Percentiles rank a stretch among this genome's conserved stretches.
Conservation (phyloP, 2,329 filamentous ascomycete species). For the Fusarium sp. region DNA sequence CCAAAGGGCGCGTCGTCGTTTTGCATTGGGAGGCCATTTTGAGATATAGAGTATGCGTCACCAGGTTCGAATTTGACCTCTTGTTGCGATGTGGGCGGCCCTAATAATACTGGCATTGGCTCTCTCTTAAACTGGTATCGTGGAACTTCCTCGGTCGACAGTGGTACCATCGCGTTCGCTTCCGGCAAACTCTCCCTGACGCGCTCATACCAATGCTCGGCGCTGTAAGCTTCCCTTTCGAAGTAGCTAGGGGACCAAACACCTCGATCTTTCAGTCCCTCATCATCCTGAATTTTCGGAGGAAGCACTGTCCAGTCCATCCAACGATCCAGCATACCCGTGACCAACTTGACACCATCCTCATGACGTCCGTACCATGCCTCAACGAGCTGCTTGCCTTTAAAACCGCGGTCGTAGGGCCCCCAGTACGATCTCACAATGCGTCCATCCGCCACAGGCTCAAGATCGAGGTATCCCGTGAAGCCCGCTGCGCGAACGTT, state of each 20-base stretch:
- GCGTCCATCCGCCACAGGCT: slow-evolving; percentile 47
- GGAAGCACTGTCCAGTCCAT: slow-evolving; percentile 52
- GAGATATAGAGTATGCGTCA: slow-evolving; percentile 38
- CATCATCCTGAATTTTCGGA: slow-evolving; percentile 42
- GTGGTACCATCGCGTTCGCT: slow-evolving; percentile 10
- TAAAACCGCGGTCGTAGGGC: slow-evolving; percentile 47
- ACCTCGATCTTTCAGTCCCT: slow-evolving; percentile 45
- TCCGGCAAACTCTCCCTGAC: slow-evolving; percentile 29
- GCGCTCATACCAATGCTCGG: slow-evolving; percentile 42
- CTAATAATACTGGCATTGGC: slow-evolving; percentile 47
- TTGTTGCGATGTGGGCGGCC: slow-evolving; percentile 43
- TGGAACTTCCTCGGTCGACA: slow-evolving; percentile 41
- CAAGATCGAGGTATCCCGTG: slow-evolving; percentile 45
- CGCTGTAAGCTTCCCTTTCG: slow-evolving; percentile 47
- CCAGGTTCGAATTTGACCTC: slow-evolving; percentile 45
- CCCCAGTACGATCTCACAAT: slow-evolving; percentile 48
- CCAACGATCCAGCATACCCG: slow-evolving; percentile 55
- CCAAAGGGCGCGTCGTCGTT: slow-evolving; percentile 48
- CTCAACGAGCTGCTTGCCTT: slow-evolving; percentile 48
- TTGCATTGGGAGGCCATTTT: slow-evolving; percentile 44
- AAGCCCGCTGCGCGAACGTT: slow-evolving; percentile 35
- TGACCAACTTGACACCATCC: slow-evolving; percentile 47
- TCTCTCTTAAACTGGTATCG: slow-evolving; percentile 43
- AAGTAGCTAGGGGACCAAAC: slow-evolving; percentile 53
- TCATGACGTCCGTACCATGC: slow-evolving; percentile 55